A percentile compares a stretch with the other conserved stretches of the same genome.
Conservation (phyloP, 2,329 filamentous ascomycete species). For the Emergomyces pasteurianus region DNA sequence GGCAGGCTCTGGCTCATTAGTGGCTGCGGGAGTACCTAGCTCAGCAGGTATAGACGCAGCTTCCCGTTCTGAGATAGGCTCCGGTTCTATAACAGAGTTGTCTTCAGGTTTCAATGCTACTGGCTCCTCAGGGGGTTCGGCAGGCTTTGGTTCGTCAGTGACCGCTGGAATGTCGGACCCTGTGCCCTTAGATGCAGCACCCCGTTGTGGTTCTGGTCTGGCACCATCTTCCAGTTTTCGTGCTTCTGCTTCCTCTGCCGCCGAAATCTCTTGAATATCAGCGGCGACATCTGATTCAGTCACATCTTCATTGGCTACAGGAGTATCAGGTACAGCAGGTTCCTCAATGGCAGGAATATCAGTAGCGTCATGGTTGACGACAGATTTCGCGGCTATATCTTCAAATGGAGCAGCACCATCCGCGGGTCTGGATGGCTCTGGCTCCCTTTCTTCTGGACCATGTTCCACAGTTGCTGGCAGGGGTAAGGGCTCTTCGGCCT, state of each 20-base stretch:
- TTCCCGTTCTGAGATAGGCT: background rate
- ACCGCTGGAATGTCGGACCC: background rate
- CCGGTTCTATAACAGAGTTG: background rate
- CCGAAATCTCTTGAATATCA: background rate
- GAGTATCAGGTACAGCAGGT: background rate
- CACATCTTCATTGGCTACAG: background rate
- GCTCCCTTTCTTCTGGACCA: background rate
- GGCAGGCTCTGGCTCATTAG: background rate
- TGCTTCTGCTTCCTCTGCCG: background rate
- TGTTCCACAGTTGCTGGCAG: background rate
- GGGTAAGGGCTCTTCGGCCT: background rate
- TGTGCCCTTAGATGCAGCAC: background rate
- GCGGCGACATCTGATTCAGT: background rate
- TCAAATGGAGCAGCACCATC: slow-evolving; percentile 1
- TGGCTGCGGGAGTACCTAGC: background rate
- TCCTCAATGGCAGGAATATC: slow-evolving; percentile 6
- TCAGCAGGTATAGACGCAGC: background rate
- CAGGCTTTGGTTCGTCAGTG: background rate
- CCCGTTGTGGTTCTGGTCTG: background rate
- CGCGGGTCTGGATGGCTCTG: background rate
- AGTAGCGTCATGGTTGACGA: slow-evolving; percentile 2
- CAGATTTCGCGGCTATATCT: slow-evolving; percentile 1
- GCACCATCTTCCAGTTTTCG: background rate
- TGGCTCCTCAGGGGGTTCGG: background rate
- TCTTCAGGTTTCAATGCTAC: background rate